phyloP scores from a whole-genome alignment of 2,329 filamentous ascomycete species.

The Lachnellula hyalina region DNA sequence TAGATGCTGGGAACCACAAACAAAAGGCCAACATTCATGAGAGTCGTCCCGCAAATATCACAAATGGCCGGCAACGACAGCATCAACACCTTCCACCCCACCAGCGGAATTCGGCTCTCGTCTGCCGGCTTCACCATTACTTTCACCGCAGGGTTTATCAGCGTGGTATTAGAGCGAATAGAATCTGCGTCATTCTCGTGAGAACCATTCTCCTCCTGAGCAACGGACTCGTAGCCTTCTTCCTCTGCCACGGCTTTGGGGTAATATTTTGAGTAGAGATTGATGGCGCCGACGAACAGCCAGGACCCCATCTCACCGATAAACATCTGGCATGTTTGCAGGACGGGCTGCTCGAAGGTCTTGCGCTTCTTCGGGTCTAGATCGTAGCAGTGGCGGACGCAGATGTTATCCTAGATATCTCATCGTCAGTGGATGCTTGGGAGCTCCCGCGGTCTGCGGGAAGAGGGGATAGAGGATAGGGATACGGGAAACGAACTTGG shows the following conservation, averaged over 20 bases:
- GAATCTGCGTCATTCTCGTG: constrained; percentile 38
- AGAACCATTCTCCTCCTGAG: constrained; percentile 27
- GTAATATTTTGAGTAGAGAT: constrained; percentile 56
- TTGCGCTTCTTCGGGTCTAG: constrained; percentile 59
- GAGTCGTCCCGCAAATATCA: constrained; percentile 89
- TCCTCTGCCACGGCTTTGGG: constrained; percentile 39
- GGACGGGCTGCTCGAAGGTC: constrained; percentile 88
- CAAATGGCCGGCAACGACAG: constrained; percentile 84
- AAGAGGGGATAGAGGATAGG: not conserved
- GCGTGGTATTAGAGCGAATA: constrained; percentile 37
- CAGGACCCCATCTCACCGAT: constrained; percentile 94
- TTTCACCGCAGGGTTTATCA: constrained; percentile 46
- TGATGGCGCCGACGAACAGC: constrained; percentile 73
- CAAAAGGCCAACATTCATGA: constrained; percentile 94
- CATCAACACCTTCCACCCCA: constrained; percentile 65
- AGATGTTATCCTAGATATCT: constrained; percentile 78
- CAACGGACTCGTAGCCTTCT: constrained; percentile 63
- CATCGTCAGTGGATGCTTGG: not conserved
- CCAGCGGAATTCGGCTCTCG: constrained; percentile 53
- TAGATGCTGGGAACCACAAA: constrained; percentile 96
- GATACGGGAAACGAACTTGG: constrained; percentile 54
- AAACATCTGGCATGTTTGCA: constrained; percentile 98
- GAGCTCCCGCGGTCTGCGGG: no score
- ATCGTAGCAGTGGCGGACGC: constrained; percentile 80
- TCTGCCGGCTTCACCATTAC: constrained; percentile 45